These are phyloP conservation scores for Dalbergia cochinchinensis DNA, from an alignment of 306 rosid species.

Conservation along the genomic window DNA sequence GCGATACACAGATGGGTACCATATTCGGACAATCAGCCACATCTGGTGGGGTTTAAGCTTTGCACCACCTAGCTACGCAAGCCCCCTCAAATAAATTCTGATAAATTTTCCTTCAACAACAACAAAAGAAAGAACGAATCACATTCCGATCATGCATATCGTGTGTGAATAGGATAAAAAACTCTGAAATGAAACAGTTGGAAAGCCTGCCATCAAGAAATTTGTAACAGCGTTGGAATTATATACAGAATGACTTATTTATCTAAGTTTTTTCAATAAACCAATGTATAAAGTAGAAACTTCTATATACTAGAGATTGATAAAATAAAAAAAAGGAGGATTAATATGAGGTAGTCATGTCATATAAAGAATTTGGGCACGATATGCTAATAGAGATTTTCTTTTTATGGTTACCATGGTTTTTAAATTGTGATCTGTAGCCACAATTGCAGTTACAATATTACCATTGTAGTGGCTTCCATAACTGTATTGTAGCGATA, in stretches of 20 bases:
- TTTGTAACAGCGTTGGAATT: neutral
- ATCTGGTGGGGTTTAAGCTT: conserved; percentile 40
- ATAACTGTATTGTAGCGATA: too few relatives aligned
- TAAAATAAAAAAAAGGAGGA: too few relatives aligned
- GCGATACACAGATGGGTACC: neutral
- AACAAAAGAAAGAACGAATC: conserved; percentile 38
- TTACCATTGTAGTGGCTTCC: too few relatives aligned
- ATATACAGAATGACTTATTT: neutral
- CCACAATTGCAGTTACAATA: too few relatives aligned
- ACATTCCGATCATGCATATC: conserved; percentile 29
- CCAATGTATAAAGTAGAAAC: neutral
- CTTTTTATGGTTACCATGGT: too few relatives aligned
- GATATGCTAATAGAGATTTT: too few relatives aligned
- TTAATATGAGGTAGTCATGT: too few relatives aligned
- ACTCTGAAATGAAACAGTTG: neutral
- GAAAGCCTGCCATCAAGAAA: neutral
- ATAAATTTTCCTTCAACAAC: conserved; percentile 14
- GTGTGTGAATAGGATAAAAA: neutral
- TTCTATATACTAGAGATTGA: neutral
- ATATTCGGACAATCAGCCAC: conserved; percentile 33
- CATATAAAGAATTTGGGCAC: too few relatives aligned
- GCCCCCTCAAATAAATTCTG: conserved; percentile 8
- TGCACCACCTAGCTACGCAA: neutral
- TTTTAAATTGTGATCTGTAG: too few relatives aligned
- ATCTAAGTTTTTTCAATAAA: neutral